Evolutionary conservation across 2,329 filamentous ascomycete species (phyloP), one percentile per base, ranked within the genome.

Genomic region (Neonectria magnoliae): DNA sequence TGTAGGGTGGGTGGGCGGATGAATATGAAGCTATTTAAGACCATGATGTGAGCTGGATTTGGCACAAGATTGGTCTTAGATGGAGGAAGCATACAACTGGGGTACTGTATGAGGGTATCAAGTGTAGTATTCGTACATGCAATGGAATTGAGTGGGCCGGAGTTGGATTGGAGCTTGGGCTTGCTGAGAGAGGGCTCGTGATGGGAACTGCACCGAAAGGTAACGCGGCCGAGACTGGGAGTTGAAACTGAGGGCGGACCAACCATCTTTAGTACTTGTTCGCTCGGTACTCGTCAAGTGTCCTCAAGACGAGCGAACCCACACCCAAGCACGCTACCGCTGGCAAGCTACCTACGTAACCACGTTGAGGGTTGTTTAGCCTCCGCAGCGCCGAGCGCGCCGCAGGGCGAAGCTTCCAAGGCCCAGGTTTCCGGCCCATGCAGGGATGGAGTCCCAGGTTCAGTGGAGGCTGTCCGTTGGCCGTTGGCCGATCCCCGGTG

Each of bases 351-450:
- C 64, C 67, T 69, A 54, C 53, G 45, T 56, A 62, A 53, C 66
- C 41, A 36, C 22, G 36, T 18, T 42, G 29, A 14, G 18, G 7
- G 25, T 36, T 27, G 38, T 51, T 54, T 59, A 59, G 54, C 53
- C 64, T 72, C 70, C 70, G 68, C 60, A 72, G 45, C 65, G 57
- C 70, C 70, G 68, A 71, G 66, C 48, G 25, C 27, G 48, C 60
- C 54, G 59, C 50, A 64, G 51, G 57, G 55, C 59, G 56, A 38
- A n/a, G 51, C 52, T 63, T 60, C 47, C 53, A 61, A 53, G 57
- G 53, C 42, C 65, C 60, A 65, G 51, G 36, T 57, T 56, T 56
- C 41, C 51, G 50, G 60, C 68, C 66, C 57, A 60, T 67, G 64
- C 62, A 61, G 5, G 22, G 22, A 64, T 29, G 27, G 27, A 29